These are phyloP conservation scores for Beta lomatogona DNA, from an alignment of 179 eudicot genomes.

Conservation along the genomic window DNA sequence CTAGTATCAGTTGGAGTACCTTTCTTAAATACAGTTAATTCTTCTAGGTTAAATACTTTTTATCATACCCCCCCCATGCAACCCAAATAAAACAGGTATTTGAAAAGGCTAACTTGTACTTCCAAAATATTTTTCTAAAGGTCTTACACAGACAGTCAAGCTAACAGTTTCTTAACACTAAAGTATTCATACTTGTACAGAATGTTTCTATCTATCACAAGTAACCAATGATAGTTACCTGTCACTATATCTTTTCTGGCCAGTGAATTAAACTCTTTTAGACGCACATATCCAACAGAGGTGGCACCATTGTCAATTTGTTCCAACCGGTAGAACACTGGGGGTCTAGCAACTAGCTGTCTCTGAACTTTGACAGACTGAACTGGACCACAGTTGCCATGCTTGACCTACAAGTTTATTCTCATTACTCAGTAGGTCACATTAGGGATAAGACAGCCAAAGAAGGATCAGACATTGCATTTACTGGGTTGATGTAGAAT, in stretches of 20 bases:
- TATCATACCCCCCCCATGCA: not conserved
- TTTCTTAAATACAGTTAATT: not conserved
- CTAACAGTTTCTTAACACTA: not conserved
- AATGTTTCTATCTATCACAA: conserved; percentile 1
- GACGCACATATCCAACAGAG: conserved; percentile 84
- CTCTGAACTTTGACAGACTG: conserved; percentile 75
- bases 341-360: conserved; percentile 77
- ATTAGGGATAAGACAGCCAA: not conserved
- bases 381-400: conserved; percentile 85
- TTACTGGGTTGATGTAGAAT: conserved; percentile 3
- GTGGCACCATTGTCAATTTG: conserved; percentile 55
- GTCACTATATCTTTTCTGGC: conserved; percentile 88
- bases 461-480: not conserved
- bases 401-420: conserved; percentile 65
- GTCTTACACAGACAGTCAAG: not conserved
- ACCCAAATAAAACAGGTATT: not conserved
- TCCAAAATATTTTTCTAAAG: not conserved
- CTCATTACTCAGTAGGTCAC: conserved; percentile 1
- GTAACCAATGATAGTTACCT: conserved; percentile 44
- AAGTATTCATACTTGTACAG: not conserved
- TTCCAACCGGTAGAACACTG: conserved; percentile 84
- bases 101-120: not conserved
- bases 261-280: conserved; percentile 95
- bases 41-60: not conserved
- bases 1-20: not conserved